phyloP scores from a whole-genome alignment of 2,329 filamentous ascomycete genomes.

The Xylariaceae sp. region DNA sequence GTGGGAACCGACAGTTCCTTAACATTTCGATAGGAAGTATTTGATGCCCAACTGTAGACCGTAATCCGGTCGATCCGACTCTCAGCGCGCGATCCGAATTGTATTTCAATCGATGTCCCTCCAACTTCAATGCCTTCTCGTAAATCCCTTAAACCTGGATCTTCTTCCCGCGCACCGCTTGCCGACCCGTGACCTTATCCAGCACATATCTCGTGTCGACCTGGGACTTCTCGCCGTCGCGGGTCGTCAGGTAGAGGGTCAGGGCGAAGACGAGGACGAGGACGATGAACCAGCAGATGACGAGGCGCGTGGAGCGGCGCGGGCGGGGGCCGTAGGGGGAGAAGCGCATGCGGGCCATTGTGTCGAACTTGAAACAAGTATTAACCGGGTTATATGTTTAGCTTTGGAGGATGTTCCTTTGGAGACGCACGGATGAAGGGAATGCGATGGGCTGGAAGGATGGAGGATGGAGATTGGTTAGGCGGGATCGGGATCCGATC shows the following conservation, averaged over 20 bases:
- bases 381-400: not conserved
- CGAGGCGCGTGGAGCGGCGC: constrained; percentile 25
- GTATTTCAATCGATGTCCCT: no score
- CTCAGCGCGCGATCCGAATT: no score
- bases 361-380: no score
- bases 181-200: constrained; percentile 15
- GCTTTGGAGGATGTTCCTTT: not conserved
- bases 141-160: constrained; percentile 7
- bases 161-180: constrained; percentile 10
- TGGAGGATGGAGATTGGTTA: not conserved
- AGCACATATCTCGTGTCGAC: constrained; percentile 19
- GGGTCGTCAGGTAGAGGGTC: constrained; percentile 27
- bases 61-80: no score
- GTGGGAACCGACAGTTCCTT: no score
- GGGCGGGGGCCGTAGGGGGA: constrained; percentile 31
- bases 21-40: no score
- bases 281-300: constrained; percentile 28
- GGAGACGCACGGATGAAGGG: no score
- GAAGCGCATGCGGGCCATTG: constrained; percentile 22
- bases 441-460: no score
- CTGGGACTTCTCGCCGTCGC: constrained; percentile 21
- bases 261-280: constrained; percentile 24
- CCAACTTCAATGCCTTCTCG: no score
- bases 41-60: no score
- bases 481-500: not conserved